Conservation (phyloP, 129 eudicot genomes). For the Smallanthus sonchifolius region DNA sequence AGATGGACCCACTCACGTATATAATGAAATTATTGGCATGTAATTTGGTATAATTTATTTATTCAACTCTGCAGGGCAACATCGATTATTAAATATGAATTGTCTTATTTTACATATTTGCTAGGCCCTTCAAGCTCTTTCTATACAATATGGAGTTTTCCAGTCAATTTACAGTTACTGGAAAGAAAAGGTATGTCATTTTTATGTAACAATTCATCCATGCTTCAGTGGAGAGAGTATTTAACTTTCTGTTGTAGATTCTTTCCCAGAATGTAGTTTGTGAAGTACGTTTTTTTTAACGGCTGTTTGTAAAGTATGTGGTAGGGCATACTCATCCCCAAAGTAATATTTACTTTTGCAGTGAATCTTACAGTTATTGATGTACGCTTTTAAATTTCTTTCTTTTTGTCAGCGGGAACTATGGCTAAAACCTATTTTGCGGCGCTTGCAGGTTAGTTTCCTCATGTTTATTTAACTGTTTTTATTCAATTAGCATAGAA, state of each 20-base stretch:
- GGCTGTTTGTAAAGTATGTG: background rate
- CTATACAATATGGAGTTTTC: conserved; percentile 73
- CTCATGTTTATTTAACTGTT: background rate
- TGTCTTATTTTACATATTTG: conserved; percentile 12
- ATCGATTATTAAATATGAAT: background rate
- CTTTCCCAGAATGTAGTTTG: background rate
- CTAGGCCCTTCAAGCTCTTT: conserved; percentile 82
- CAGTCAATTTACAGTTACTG: conserved; percentile 76
- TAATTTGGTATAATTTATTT: background rate
- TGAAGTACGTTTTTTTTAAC: too few species aligned
- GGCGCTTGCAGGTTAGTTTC: conserved; percentile 83
- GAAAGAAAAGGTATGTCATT: conserved; percentile 75
- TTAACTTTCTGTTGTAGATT: background rate
- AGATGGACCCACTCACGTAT: conserved; percentile 6
- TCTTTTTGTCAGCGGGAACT: conserved; percentile 60
- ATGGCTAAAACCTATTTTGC: conserved; percentile 81
- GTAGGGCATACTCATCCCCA: background rate
- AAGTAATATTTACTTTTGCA: too few species aligned
- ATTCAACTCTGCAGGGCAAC: background rate
- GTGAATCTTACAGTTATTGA: too few species aligned
- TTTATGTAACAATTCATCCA: background rate
- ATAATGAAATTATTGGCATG: background rate
- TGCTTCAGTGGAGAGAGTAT: background rate
- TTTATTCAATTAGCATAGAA: background rate
- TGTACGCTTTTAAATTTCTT: conserved; percentile 6